phyloP scores from a whole-genome alignment of 768 basidiomycete genomes.

The Terana coerulea region DNA sequence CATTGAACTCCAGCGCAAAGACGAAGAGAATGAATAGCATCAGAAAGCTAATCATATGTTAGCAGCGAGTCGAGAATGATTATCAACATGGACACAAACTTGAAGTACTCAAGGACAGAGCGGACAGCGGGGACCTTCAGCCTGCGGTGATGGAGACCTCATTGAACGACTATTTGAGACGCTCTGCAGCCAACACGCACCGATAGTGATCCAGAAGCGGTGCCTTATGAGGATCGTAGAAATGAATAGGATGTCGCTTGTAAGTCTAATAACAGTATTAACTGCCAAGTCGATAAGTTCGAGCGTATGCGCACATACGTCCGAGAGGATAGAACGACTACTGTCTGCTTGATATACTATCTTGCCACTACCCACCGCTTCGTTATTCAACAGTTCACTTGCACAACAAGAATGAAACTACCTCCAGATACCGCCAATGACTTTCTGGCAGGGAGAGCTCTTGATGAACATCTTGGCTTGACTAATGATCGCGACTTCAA shows the following conservation, averaged over 20 bases:
- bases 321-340: slow-evolving; percentile 84
- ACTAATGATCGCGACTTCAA: slow-evolving; percentile 88
- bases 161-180: not conserved
- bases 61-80: not conserved
- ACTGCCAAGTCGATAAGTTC: not conserved
- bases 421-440: slow-evolving; percentile 84
- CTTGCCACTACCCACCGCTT: slow-evolving; percentile 56
- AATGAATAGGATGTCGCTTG: slow-evolving; percentile 86
- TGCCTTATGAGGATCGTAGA: slow-evolving; percentile 92
- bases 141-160: slow-evolving; percentile 33
- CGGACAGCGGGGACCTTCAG: slow-evolving; percentile 93
- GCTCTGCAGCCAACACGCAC: slow-evolving; percentile 34
- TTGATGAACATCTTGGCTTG: slow-evolving; percentile 89
- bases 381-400: slow-evolving; percentile 1
- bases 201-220: slow-evolving; percentile 95
- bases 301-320: slow-evolving; percentile 46
- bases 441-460: slow-evolving; percentile 82
- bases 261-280: slow-evolving; percentile 59
- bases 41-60: slow-evolving; percentile 52
- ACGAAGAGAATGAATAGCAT: slow-evolving; percentile 78
- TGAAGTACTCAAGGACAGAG: slow-evolving; percentile 83
- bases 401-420: slow-evolving; percentile 29
- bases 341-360: slow-evolving; percentile 91
- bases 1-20: slow-evolving; percentile 72
- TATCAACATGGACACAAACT: slow-evolving; percentile 44